These are phyloP conservation scores for Cordyceps fumosorosea DNA, from an alignment of 2,329 filamentous ascomycete species.

Conservation along the genomic window DNA sequence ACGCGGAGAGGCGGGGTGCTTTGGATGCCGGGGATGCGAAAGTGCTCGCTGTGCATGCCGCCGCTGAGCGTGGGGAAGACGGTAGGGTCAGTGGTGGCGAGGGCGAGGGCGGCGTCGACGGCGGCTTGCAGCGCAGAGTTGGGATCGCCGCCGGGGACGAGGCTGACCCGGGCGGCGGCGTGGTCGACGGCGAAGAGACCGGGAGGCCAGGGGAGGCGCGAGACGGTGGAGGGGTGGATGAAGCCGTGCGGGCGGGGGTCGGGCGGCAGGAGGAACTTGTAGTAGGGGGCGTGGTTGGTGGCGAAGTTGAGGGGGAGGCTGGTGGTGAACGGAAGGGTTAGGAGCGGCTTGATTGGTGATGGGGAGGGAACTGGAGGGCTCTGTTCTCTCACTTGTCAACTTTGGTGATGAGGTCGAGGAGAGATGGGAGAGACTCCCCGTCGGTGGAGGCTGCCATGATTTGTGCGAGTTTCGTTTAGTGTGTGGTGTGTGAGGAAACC, in stretches of 20 bases:
- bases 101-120: conserved; percentile 24
- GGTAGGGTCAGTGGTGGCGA: conserved; percentile 13
- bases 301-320: conserved; percentile 43
- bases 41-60: conserved; percentile 36
- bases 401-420: conserved; percentile 16
- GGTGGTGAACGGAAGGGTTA: conserved; percentile 1
- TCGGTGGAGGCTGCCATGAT: background rate
- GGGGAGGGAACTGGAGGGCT: background rate
- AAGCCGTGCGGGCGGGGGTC: conserved; percentile 44
- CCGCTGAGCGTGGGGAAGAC: conserved; percentile 31
- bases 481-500: too few species aligned
- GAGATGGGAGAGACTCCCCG: background rate
- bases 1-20: conserved; percentile 29
- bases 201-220: conserved; percentile 40
- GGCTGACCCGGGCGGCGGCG: conserved; percentile 24
- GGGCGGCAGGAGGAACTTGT: conserved; percentile 37
- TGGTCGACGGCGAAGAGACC: conserved; percentile 30
- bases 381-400: conserved; percentile 32
- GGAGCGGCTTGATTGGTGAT: conserved; percentile 1
- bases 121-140: conserved; percentile 34
- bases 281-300: conserved; percentile 32
- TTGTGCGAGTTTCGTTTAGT: background rate
- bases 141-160: conserved; percentile 25
- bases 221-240: conserved; percentile 38
- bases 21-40: conserved; percentile 31